Conservation (phyloP, 805 yeast species). For the Danielozyma ontarioensis region DNA sequence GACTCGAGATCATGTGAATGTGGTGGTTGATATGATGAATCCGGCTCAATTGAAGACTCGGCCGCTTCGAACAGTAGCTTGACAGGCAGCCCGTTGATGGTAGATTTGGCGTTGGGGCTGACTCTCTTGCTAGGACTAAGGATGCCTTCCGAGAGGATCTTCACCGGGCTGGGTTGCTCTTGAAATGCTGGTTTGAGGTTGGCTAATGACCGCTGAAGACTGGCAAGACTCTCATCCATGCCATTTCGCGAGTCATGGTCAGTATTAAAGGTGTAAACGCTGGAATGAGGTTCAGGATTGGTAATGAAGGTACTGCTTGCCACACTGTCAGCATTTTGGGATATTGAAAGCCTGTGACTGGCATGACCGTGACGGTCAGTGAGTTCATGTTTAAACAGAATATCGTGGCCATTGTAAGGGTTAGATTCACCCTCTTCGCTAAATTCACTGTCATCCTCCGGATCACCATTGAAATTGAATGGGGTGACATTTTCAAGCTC, state of each 20-base stretch:
- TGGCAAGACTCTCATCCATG: conserved; percentile 10
- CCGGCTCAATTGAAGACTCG: background rate
- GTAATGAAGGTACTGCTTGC: conserved; percentile 8
- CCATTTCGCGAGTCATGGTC: conserved; percentile 1
- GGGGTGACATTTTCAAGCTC: background rate
- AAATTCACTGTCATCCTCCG: background rate
- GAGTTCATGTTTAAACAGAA: conserved; percentile 1
- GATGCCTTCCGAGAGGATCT: no score
- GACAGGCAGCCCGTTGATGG: conserved; percentile 1
- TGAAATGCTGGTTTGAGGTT: no score
- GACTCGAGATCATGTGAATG: conserved; percentile 1
- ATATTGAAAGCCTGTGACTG: no score
- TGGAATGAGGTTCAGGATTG: conserved; percentile 4
- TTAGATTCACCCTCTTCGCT: background rate
- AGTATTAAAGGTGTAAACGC: conserved; percentile 1
- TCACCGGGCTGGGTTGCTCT: no score
- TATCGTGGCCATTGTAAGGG: conserved; percentile 1
- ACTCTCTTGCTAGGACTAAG: no score
- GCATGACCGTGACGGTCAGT: conserved; percentile 1
- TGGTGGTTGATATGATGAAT: background rate
- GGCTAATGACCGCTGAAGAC: conserved; percentile 8
- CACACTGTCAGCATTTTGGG: no score
- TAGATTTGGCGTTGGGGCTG: background rate
- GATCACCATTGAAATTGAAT: background rate
- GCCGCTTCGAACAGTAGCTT: conserved; percentile 1